Conservation (phyloP, 2,329 filamentous ascomycete genomes). For the Curvularia lunata region DNA sequence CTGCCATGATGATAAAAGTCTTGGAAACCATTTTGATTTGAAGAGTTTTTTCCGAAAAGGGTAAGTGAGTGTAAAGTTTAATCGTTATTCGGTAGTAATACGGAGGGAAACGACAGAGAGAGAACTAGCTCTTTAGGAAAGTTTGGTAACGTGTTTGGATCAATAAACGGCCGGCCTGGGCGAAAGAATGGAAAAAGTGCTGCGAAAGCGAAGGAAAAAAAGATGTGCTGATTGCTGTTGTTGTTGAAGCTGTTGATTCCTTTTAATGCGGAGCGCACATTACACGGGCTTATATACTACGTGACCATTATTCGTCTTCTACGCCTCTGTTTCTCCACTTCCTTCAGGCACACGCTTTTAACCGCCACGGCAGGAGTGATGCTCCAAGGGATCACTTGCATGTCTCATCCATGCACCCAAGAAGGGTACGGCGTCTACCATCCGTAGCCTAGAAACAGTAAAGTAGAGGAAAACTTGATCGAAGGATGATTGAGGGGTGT, state of each 20-base stretch:
- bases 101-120: conserved; percentile 21
- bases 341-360: conserved; percentile 6
- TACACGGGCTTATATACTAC: conserved; percentile 36
- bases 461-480: conserved; percentile 7
- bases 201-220: conserved; percentile 17
- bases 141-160: not conserved
- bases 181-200: conserved; percentile 33
- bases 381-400: conserved; percentile 24
- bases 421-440: conserved; percentile 18
- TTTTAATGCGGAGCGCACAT: conserved; percentile 15
- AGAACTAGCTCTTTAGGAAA: conserved; percentile 47
- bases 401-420: conserved; percentile 38
- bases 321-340: not conserved
- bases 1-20: conserved; percentile 36
- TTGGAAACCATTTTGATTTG: conserved; percentile 44
- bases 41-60: not conserved
- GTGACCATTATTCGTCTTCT: conserved; percentile 12
- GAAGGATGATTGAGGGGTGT: conserved; percentile 33
- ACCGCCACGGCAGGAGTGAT: conserved; percentile 25
- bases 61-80: conserved; percentile 2
- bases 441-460: conserved; percentile 15
- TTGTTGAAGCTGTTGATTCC: conserved; percentile 38
- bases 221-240: conserved; percentile 25
- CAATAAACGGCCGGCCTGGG: conserved; percentile 42
- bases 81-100: conserved; percentile 1